Conservation (phyloP, 1,284 basidiomycete genomes). For the Salmacisia buchloeana region DNA sequence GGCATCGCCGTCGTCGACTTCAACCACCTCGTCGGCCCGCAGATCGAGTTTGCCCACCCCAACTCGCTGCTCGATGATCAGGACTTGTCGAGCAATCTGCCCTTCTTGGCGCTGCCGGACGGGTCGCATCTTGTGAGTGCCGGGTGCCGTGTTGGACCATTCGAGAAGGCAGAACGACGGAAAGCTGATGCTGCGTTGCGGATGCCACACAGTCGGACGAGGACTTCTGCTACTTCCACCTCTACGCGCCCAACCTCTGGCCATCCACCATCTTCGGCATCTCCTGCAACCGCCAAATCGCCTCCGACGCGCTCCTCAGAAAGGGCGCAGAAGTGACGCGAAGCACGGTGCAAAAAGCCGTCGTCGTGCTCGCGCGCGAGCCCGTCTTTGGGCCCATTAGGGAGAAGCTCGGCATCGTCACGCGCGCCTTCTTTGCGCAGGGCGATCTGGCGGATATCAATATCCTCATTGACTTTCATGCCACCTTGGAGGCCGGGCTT, state of each 20-base stretch:
- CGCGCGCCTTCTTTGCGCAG: constrained; percentile 53
- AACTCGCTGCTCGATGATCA: constrained; percentile 34
- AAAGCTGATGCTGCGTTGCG: neutral
- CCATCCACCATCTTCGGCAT: constrained; percentile 32
- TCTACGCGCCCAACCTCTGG: constrained; percentile 52
- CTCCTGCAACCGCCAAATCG: constrained; percentile 81
- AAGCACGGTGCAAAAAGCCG: constrained; percentile 94
- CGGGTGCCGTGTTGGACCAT: neutral
- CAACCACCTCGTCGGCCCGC: constrained; percentile 47
- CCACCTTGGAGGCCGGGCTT: constrained; percentile 44
- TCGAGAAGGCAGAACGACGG: neutral
- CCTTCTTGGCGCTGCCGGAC: constrained; percentile 95
- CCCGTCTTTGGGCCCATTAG: constrained; percentile 55
- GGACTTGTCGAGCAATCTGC: constrained; percentile 58
- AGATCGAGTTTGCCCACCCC: constrained; percentile 45
- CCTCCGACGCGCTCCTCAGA: constrained; percentile 71
- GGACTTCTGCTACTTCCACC: constrained; percentile 94
- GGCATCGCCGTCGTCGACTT: constrained; percentile 49
- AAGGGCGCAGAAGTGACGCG: constrained; percentile 84
- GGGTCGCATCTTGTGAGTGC: constrained; percentile 77
- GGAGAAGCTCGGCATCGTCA: constrained; percentile 93
- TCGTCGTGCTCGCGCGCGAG: constrained; percentile 75
- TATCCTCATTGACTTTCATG: constrained; percentile 49
- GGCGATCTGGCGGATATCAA: constrained; percentile 42
- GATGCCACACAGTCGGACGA: constrained; percentile 65